Conservation (phyloP, 2,329 filamentous ascomycete species). For the Cytospora schulzeri region DNA sequence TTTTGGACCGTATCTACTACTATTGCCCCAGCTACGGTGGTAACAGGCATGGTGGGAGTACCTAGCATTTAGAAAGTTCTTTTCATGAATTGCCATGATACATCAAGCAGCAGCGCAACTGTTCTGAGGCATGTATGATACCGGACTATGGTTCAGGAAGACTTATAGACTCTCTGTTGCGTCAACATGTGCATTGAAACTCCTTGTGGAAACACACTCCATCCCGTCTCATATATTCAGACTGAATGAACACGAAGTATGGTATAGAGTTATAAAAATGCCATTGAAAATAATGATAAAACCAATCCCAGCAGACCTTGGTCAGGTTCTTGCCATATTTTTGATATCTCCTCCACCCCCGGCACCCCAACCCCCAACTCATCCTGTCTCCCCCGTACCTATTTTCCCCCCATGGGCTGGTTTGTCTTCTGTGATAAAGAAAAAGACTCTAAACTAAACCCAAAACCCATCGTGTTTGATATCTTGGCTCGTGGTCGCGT, state of each 20-base stretch:
- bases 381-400: not conserved
- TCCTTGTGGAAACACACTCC: not conserved
- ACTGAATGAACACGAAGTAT: not conserved
- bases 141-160: not conserved
- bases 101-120: too few species aligned
- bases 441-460: not conserved
- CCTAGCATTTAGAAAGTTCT: not conserved
- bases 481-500: slow-evolving; percentile 29
- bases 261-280: not conserved
- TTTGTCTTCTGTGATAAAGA: not conserved
- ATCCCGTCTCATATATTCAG: not conserved
- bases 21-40: not conserved
- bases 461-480: slow-evolving; percentile 22
- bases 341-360: slow-evolving; percentile 6
- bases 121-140: too few species aligned
- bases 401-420: slow-evolving; percentile 5
- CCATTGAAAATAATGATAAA: not conserved
- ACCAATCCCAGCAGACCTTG: not conserved
- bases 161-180: not conserved
- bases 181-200: not conserved
- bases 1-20: not conserved
- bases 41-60: not conserved
- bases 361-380: not conserved
- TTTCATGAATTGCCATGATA: not conserved
- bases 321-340: not conserved